Percentiles rank a stretch among this genome's conserved stretches.
Evolutionary conservation across 2,329 filamentous ascomycete species (phyloP).

Genomic region (Dactylellina parvicollis): DNA sequence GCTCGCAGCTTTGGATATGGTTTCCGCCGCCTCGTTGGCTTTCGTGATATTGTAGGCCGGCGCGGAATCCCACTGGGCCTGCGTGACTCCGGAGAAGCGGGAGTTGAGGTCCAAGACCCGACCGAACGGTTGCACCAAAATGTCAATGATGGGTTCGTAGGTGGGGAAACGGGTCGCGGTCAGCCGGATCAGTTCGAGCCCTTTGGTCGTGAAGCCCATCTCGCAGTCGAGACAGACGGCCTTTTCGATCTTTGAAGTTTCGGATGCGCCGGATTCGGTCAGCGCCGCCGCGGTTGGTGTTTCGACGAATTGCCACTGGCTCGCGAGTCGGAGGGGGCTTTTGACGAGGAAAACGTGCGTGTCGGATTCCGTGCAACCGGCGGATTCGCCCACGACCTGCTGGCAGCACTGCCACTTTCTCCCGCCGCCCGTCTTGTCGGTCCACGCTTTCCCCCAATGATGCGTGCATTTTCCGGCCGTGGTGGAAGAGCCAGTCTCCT

Average conservation of each 20-base stretch:
- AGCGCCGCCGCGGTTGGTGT: slow-evolving; percentile 69
- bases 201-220: slow-evolving; percentile 92
- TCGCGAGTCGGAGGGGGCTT: slow-evolving; percentile 78
- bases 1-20: slow-evolving; percentile 79
- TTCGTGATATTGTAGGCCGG: slow-evolving; percentile 61
- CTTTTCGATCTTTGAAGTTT: slow-evolving; percentile 60
- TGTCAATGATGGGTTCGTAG: slow-evolving; percentile 78
- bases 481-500: slow-evolving; percentile 77
- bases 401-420: slow-evolving; percentile 82
- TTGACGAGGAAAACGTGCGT: slow-evolving; percentile 89
- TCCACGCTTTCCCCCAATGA: slow-evolving; percentile 77
- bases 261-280: slow-evolving; percentile 57
- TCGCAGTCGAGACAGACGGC: slow-evolving; percentile 94
- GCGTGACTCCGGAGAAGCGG: slow-evolving; percentile 85
- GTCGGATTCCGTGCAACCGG: slow-evolving; percentile 76
- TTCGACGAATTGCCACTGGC: slow-evolving; percentile 76
- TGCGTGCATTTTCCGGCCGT: slow-evolving; percentile 81
- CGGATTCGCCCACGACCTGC: slow-evolving; percentile 74
- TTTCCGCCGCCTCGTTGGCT: slow-evolving; percentile 70
- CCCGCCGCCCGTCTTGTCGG: slow-evolving; percentile 65
- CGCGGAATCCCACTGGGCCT: slow-evolving; percentile 78
- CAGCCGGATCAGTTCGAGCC: slow-evolving; percentile 87
- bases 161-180: slow-evolving; percentile 89
- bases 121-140: slow-evolving; percentile 84
- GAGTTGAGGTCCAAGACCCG: slow-evolving; percentile 91